Evolutionary conservation across 129 eudicot species (phyloP).

Genomic region (Tagetes erecta): DNA sequence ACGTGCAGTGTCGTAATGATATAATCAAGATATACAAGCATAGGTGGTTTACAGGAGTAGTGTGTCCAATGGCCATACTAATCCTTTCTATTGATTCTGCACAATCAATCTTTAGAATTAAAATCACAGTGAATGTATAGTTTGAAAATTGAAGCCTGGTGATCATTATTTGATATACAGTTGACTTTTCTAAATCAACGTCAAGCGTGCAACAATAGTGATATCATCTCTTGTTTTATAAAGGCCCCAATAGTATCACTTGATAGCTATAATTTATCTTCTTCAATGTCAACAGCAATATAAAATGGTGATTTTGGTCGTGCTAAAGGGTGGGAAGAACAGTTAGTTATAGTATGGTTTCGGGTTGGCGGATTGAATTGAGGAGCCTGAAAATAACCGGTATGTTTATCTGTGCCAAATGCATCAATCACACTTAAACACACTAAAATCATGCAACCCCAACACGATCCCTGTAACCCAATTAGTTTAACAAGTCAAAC

Average conservation of each 20-base stretch:
- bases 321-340: background rate
- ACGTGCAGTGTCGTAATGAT: constrained; percentile 4
- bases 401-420: background rate
- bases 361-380: background rate
- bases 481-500: background rate
- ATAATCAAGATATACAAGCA: constrained; percentile 20
- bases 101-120: background rate
- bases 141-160: background rate
- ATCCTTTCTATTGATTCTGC: background rate
- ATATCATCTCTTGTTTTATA: constrained; percentile 9
- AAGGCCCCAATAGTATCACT: background rate
- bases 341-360: background rate
- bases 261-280: constrained; percentile 25
- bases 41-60: background rate
- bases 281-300: constrained; percentile 7
- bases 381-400: background rate
- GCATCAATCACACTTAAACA: background rate
- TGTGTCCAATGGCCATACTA: background rate
- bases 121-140: background rate
- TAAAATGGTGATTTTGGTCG: background rate
- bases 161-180: background rate
- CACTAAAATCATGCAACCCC: background rate
- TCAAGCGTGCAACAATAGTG: background rate
- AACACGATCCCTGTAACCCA: background rate
- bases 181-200: constrained; percentile 24